A percentile compares a stretch with the other conserved stretches of the same genome.
These are phyloP conservation scores for Aspergillus cavernicola DNA, from an alignment of 495 filamentous ascomycete genomes.

Conservation along the genomic window DNA sequence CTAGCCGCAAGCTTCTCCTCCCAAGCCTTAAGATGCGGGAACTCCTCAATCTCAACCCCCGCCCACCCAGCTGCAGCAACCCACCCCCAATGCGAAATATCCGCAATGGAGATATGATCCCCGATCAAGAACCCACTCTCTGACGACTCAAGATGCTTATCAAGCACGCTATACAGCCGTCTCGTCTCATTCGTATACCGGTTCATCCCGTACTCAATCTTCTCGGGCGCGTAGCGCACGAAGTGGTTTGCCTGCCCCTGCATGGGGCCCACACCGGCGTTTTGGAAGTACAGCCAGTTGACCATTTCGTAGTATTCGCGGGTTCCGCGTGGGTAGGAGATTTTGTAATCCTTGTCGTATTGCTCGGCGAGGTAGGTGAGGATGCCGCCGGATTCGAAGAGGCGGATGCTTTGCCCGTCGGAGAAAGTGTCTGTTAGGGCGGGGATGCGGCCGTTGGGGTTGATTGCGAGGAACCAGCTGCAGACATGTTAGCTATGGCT, in stretches of 20 bases:
- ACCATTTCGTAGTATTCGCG: slow-evolving; percentile 75
- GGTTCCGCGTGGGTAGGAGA: slow-evolving; percentile 72
- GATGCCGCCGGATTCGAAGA: slow-evolving; percentile 85
- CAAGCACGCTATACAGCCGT: slow-evolving; percentile 75
- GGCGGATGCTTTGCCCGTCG: slow-evolving; percentile 66
- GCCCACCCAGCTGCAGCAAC: slow-evolving; percentile 61
- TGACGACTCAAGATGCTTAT: slow-evolving; percentile 63
- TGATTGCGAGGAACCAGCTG: slow-evolving; percentile 86
- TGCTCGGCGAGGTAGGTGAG: slow-evolving; percentile 78
- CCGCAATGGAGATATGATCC: slow-evolving; percentile 75
- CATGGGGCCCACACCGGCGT: slow-evolving; percentile 86
- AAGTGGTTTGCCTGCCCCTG: slow-evolving; percentile 95
- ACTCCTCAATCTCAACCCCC: slow-evolving; percentile 72
- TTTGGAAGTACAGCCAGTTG: slow-evolving; percentile 72
- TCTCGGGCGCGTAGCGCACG: slow-evolving; percentile 78
- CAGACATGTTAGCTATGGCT: too few species aligned
- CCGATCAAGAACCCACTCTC: slow-evolving; percentile 73
- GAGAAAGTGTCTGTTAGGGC: slow-evolving; percentile 74
- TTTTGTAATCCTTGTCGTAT: slow-evolving; percentile 81
- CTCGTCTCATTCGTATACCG: slow-evolving; percentile 80
- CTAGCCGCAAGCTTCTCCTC: slow-evolving; percentile 62
- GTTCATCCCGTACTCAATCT: slow-evolving; percentile 78
- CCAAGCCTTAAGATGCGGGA: slow-evolving; percentile 75
- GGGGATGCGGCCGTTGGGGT: slow-evolving; percentile 95
- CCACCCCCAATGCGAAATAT: slow-evolving; percentile 82